Conservation (phyloP, 108 stramenopile species). For the Stephanodiscus triporus region DNA sequence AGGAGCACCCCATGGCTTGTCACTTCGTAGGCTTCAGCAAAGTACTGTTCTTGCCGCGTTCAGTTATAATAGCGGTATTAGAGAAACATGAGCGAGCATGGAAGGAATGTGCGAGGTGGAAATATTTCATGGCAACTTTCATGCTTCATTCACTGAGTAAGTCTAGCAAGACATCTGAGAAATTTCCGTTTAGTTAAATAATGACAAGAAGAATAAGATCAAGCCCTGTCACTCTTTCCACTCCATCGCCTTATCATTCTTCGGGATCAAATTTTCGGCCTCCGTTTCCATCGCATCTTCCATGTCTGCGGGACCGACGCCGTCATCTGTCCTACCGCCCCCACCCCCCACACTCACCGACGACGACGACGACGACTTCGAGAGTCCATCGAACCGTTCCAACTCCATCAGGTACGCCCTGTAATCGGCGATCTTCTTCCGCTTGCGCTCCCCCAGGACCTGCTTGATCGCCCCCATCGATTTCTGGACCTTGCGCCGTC, state of each 20-base stretch:
- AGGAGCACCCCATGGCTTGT: conserved; percentile 26
- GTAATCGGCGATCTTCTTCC: conserved; percentile 64
- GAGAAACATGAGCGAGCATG: conserved; percentile 41
- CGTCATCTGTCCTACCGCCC: background rate
- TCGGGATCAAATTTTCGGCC: conserved; percentile 24
- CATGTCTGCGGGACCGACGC: conserved; percentile 8
- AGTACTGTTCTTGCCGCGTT: conserved; percentile 44
- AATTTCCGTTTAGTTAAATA: background rate
- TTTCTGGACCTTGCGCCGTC: conserved; percentile 78
- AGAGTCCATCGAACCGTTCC: conserved; percentile 33
- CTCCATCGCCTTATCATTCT: conserved; percentile 1
- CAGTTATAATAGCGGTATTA: conserved; percentile 33
- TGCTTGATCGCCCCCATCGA: conserved; percentile 88
- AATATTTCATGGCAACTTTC: conserved; percentile 33
- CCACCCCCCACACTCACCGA: background rate
- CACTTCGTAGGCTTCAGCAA: conserved; percentile 47
- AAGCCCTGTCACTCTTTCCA: too few relatives aligned
- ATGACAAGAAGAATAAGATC: background rate
- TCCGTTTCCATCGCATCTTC: conserved; percentile 48
- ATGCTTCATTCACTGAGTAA: conserved; percentile 29
- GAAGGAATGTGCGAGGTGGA: conserved; percentile 59
- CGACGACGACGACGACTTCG: conserved; percentile 27
- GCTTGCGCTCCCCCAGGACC: conserved; percentile 88
- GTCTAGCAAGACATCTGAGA: background rate
- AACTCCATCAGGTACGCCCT: conserved; percentile 37